Evolutionary conservation across 108 stramenopile genomes (phyloP).

Genomic region (Stephanodiscus triporus): DNA sequence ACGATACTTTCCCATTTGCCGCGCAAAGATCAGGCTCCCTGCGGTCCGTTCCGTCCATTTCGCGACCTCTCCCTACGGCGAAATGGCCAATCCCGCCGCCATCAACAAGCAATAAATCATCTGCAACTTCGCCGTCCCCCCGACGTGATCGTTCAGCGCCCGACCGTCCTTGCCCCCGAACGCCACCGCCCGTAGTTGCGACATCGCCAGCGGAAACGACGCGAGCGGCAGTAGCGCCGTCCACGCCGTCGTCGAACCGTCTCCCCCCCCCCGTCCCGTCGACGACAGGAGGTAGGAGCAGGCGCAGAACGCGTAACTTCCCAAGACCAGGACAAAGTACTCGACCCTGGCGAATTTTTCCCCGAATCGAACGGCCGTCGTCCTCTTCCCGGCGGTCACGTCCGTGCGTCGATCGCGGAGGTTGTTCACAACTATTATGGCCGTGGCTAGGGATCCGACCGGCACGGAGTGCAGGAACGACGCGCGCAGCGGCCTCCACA

Average conservation of each 20-base stretch:
- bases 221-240: slow-evolving; percentile 58
- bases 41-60: too few relatives aligned
- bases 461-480: slow-evolving; percentile 53
- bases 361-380: slow-evolving; percentile 86
- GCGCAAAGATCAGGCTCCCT: too few relatives aligned
- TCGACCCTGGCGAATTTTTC: slow-evolving; percentile 65
- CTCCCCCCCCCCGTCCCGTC: too few relatives aligned
- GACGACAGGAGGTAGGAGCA: slow-evolving; percentile 7
- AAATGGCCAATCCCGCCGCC: slow-evolving; percentile 23
- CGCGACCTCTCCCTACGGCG: slow-evolving; percentile 5
- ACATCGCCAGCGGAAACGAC: slow-evolving; percentile 64
- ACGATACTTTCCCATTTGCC: too few relatives aligned
- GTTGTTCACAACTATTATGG: slow-evolving; percentile 92
- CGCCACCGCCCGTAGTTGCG: slow-evolving; percentile 57
- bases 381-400: slow-evolving; percentile 68
- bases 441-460: slow-evolving; percentile 74
- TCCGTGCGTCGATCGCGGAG: slow-evolving; percentile 88
- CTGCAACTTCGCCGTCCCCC: slow-evolving; percentile 80
- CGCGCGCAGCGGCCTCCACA: slow-evolving; percentile 16
- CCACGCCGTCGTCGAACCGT: slow-evolving; percentile 20
- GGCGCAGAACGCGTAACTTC: slow-evolving; percentile 51
- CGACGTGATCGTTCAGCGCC: slow-evolving; percentile 80
- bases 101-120: slow-evolving; percentile 80
- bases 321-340: slow-evolving; percentile 53
- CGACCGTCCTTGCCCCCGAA: slow-evolving; percentile 73